These are phyloP conservation scores for Corchorus olitorius DNA, from an alignment of 345 rosid genomes.

Conservation along the genomic window DNA sequence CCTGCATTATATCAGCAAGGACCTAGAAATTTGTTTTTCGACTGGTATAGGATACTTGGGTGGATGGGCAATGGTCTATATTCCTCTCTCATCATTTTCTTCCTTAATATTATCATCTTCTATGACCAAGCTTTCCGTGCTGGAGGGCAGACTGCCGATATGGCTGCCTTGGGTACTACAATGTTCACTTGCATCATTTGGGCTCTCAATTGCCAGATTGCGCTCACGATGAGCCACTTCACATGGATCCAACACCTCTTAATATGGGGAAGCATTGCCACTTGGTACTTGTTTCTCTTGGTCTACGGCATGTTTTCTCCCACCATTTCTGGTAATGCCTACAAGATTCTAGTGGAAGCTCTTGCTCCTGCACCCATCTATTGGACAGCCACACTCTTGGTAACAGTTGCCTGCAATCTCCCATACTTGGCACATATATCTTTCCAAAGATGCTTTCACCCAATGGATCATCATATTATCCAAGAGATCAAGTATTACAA, in stretches of 20 bases:
- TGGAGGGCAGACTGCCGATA: conserved; percentile 82
- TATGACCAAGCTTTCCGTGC: conserved; percentile 69
- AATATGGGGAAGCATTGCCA: conserved; percentile 84
- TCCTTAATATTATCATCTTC: conserved; percentile 68
- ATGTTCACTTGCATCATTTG: conserved; percentile 96
- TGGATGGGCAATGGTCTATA: conserved; percentile 94
- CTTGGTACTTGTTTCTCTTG: conserved; percentile 79
- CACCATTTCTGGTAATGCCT: conserved; percentile 54
- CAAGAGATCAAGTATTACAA: conserved; percentile 89
- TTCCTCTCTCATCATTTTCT: conserved; percentile 71
- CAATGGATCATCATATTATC: conserved; percentile 93
- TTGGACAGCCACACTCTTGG: conserved; percentile 74
- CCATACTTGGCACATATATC: conserved; percentile 68
- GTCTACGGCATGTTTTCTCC: conserved; percentile 71
- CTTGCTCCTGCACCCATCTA: conserved; percentile 82
- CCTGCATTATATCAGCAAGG: conserved; percentile 99
- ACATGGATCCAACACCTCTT: conserved; percentile 95
- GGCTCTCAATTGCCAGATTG: conserved; percentile 89
- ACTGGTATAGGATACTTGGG: conserved; percentile 86
- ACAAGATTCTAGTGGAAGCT: conserved; percentile 70
- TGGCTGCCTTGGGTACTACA: conserved; percentile 82
- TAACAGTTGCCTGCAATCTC: conserved; percentile 61
- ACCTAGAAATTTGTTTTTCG: conserved; percentile 78
- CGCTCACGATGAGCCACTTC: conserved; percentile 89
- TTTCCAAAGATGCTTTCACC: conserved; percentile 74